phyloP scores from a whole-genome alignment of 1,284 basidiomycete genomes.

The Melampsora americana region DNA sequence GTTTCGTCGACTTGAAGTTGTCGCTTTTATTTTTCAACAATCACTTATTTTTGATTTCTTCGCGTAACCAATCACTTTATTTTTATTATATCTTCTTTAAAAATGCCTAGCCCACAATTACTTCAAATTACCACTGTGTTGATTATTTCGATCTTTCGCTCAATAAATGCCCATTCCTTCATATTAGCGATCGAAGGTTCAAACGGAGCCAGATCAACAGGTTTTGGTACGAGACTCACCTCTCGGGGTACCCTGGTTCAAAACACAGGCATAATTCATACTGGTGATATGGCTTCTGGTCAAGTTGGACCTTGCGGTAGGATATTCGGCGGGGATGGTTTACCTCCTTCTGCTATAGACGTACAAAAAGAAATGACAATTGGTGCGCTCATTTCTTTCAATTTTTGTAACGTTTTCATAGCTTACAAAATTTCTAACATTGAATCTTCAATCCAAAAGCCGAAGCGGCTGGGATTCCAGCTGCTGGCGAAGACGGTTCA shows the following conservation, averaged over 20 bases:
- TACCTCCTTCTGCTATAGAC: slow-evolving; percentile 29
- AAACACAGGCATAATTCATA: slow-evolving; percentile 35
- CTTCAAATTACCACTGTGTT: not conserved
- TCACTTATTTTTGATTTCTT: not conserved
- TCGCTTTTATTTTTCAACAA: not conserved
- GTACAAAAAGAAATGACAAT: slow-evolving; percentile 32
- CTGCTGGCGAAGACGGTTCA: slow-evolving; percentile 22
- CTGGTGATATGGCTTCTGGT: slow-evolving; percentile 22
- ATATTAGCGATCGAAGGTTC: slow-evolving; percentile 37
- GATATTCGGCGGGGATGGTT: slow-evolving; percentile 39
- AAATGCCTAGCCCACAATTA: not conserved
- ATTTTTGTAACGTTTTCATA: not conserved
- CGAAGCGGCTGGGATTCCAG: slow-evolving; percentile 30
- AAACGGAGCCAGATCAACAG: slow-evolving; percentile 25
- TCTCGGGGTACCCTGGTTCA: slow-evolving; percentile 35
- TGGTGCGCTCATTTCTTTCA: slow-evolving; percentile 6
- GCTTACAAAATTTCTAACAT: slow-evolving; percentile 4
- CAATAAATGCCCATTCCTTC: slow-evolving; percentile 18
- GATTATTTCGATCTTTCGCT: not conserved
- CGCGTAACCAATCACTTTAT: not conserved
- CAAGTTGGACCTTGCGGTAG: slow-evolving; percentile 32
- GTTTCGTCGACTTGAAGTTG: slow-evolving; percentile 1
- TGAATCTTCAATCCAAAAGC: not conserved
- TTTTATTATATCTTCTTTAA: not conserved
- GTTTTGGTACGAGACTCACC: slow-evolving; percentile 32